Conservation (phyloP, 176 grass and related monocot genomes). For the Cocos nucifera region DNA sequence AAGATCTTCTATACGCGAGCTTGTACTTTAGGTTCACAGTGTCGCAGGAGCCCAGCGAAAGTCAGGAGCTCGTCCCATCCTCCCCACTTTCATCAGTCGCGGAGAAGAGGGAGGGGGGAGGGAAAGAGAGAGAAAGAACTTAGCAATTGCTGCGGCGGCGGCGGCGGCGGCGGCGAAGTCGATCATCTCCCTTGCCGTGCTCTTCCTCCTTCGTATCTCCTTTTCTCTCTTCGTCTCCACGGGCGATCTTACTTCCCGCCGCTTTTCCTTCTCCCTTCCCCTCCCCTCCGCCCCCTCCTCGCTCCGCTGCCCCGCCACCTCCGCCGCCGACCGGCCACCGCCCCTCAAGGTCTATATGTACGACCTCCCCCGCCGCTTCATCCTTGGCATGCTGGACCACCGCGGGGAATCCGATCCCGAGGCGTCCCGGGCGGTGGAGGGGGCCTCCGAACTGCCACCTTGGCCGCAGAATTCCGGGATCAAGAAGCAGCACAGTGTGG, state of each 20-base stretch:
- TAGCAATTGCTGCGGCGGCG: not conserved
- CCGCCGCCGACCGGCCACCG: not conserved
- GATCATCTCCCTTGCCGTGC: slow-evolving; percentile 22
- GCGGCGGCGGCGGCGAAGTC: not conserved
- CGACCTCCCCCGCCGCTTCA: slow-evolving; percentile 67
- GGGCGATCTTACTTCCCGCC: slow-evolving; percentile 21
- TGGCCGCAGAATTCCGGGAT: slow-evolving; percentile 63
- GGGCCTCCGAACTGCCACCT: slow-evolving; percentile 23
- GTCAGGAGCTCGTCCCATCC: too few relatives aligned
- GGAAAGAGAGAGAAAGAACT: not conserved
- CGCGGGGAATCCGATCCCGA: not conserved
- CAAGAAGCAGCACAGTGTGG: slow-evolving; percentile 87
- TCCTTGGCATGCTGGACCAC: slow-evolving; percentile 63
- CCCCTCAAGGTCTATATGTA: slow-evolving; percentile 73
- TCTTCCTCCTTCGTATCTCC: slow-evolving; percentile 31
- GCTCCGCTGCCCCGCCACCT: not conserved
- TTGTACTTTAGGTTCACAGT: too few relatives aligned
- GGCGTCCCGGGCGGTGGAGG: not conserved
- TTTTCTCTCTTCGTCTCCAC: slow-evolving; percentile 33
- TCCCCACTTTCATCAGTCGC: too few relatives aligned
- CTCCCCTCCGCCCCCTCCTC: slow-evolving; percentile 8
- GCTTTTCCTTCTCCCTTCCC: slow-evolving; percentile 11
- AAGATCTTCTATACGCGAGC: too few relatives aligned
- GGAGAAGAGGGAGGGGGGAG: too few relatives aligned
- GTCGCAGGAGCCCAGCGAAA: too few relatives aligned